These are phyloP conservation scores for Litchi chinensis DNA, from an alignment of 345 rosid species.

Conservation along the genomic window DNA sequence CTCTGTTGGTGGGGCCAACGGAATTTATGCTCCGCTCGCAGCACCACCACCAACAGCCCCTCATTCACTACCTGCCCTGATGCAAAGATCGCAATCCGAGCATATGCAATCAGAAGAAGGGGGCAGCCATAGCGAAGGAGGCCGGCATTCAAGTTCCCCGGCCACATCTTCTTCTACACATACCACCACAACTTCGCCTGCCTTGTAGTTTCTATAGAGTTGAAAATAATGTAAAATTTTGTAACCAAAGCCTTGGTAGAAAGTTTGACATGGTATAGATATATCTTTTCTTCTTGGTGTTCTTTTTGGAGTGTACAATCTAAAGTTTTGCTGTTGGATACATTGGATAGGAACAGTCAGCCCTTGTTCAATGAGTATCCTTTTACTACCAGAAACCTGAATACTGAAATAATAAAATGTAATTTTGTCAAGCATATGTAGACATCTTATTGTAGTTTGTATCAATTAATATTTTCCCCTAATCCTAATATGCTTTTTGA, in stretches of 20 bases:
- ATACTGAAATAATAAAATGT: neutral
- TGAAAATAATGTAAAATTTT: conserved; percentile 34
- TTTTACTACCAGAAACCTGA: conserved; percentile 14
- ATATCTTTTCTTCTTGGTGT: neutral
- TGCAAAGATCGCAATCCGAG: conserved; percentile 23
- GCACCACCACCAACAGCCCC: conserved; percentile 25
- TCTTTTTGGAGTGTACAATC: conserved; percentile 14
- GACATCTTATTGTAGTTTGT: neutral
- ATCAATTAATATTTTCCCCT: too few species aligned
- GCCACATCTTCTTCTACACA: conserved; percentile 72
- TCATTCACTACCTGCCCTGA: conserved; percentile 7
- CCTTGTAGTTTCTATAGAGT: conserved; percentile 14
- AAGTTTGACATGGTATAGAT: neutral
- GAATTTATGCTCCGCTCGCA: conserved; percentile 53
- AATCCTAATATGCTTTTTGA: neutral
- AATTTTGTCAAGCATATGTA: neutral
- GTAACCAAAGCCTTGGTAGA: conserved; percentile 28
- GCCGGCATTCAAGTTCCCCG: conserved; percentile 53
- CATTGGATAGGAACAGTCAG: conserved; percentile 13
- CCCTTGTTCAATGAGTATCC: conserved; percentile 25
- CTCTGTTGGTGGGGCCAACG: conserved; percentile 21
- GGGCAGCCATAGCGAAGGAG: conserved; percentile 43
- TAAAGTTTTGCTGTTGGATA: neutral
- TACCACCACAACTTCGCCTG: conserved; percentile 57
- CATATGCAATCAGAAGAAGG: conserved; percentile 51